Evolutionary conservation across 2,329 filamentous ascomycete genomes (phyloP), one percentile per base, ranked within the genome.

Genomic region (Gnomoniopsis smithogilvyi): DNA sequence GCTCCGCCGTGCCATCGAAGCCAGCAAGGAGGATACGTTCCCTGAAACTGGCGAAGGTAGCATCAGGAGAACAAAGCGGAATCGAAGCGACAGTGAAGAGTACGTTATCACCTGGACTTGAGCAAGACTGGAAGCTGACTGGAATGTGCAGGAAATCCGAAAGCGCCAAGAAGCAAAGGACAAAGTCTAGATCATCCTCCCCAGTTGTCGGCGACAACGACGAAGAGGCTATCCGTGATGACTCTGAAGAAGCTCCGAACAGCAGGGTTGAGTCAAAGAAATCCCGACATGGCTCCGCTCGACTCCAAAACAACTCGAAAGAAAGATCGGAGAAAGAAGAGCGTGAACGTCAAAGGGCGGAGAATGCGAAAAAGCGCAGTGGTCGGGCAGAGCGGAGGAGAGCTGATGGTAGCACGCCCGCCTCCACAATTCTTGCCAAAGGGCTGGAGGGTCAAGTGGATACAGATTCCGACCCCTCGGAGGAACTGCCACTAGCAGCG

Each of bases 1-100:
- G 68, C 74, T 99, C 43, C 86, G 92, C 56, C 86, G 90, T 65
- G 95, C 94, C 33, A 92, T 99, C 66, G 94, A 98, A 73, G 93
- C 96, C 62, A 99, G 95, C 78, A 97, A 93, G 75, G 88, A 91
- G 69, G 91, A 96, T 47, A 86, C 82, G 12, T 79, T 80, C 51
- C 74, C 78, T 14, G 78, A 79, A 12, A 73, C 80, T 36, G 70
- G 72, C 14, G 86, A 88, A 38, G 80, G 80, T 54, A 78, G 78
- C 43, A 81, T 77, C 54, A 82, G 89, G 64, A 86, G 90, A 68
- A 82, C 85, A 24, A 99, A 99, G 77, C 82, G 95, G 68, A 88
- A 87, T 62, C 85, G 94, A 63, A 96, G 95, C 68, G 92, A 95
- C 62, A 96, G 92, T 69, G 92, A 97, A 82, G 91, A 96, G 94